phyloP scores from a whole-genome alignment of 768 basidiomycete species.

The Lentinula sp. region DNA sequence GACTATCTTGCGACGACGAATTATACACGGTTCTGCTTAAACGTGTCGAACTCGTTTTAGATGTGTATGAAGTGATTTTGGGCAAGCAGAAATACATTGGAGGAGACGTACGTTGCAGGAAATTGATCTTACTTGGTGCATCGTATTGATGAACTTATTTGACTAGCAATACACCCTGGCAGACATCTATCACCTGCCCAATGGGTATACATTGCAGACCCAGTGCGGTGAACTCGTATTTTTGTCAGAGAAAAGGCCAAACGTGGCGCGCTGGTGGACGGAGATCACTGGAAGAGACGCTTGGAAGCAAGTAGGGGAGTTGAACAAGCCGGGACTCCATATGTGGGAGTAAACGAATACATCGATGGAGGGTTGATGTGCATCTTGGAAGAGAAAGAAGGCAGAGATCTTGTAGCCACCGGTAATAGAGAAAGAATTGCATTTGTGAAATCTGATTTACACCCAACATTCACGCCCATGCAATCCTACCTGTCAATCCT shows the following conservation, averaged over 20 bases:
- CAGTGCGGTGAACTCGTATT: slow-evolving; percentile 13
- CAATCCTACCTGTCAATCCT: slow-evolving; percentile 39
- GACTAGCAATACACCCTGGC: slow-evolving; percentile 33
- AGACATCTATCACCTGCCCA: slow-evolving; percentile 45
- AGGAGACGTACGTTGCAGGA: slow-evolving; percentile 34
- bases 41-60: slow-evolving; percentile 18
- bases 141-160: background rate
- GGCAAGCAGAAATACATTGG: slow-evolving; percentile 51
- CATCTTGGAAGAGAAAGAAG: too few species aligned
- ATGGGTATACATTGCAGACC: slow-evolving; percentile 7
- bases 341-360: background rate
- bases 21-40: slow-evolving; percentile 21
- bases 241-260: slow-evolving; percentile 21
- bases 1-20: slow-evolving; percentile 21
- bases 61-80: slow-evolving; percentile 52
- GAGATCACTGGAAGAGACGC: slow-evolving; percentile 24
- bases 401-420: too few species aligned
- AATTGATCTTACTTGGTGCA: background rate
- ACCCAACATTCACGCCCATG: too few species aligned
- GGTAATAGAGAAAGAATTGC: background rate
- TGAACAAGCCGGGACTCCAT: background rate
- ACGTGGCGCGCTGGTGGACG: slow-evolving; percentile 37
- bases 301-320: background rate
- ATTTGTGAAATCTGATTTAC: too few species aligned
- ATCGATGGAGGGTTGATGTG: too few species aligned